These are phyloP conservation scores for Zychaea mexicana DNA, from an alignment of 371 early-diverging fungal species.

Conservation along the genomic window DNA sequence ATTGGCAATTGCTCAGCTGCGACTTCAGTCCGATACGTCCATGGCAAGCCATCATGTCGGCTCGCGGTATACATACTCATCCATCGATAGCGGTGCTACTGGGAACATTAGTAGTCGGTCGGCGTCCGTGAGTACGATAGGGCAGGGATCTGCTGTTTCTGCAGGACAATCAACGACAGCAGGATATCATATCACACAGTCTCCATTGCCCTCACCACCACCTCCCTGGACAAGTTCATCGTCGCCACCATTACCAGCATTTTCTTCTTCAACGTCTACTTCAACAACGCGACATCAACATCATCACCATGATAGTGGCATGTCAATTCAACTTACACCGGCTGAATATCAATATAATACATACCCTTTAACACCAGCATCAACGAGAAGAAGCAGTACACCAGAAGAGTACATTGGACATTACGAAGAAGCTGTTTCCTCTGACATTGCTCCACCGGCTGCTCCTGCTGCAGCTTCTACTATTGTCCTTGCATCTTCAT, in stretches of 20 bases:
- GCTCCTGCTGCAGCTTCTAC: not conserved
- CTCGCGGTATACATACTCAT: not conserved
- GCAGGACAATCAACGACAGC: no score
- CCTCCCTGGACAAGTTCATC: constrained; percentile 2
- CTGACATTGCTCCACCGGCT: not conserved
- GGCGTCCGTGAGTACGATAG: no score
- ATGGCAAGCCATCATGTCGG: no score
- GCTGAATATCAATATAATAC: not conserved
- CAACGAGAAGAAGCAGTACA: not conserved
- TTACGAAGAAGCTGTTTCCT: not conserved
- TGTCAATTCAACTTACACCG: not conserved
- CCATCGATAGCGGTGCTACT: no score
- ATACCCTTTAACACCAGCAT: not conserved
- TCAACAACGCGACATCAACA: not conserved
- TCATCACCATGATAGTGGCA: not conserved
- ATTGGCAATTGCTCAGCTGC: constrained; percentile 30
- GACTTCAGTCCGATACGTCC: constrained; percentile 21
- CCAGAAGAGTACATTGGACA: not conserved
- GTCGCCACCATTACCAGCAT: no score
- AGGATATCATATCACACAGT: constrained; percentile 8
- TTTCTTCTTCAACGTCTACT: not conserved
- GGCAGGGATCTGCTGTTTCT: no score
- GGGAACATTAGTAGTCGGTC: no score
- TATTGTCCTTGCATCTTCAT: no score
- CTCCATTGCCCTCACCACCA: not conserved